phyloP scores from a whole-genome alignment of 495 filamentous ascomycete species.

The Parmelia sp. region DNA sequence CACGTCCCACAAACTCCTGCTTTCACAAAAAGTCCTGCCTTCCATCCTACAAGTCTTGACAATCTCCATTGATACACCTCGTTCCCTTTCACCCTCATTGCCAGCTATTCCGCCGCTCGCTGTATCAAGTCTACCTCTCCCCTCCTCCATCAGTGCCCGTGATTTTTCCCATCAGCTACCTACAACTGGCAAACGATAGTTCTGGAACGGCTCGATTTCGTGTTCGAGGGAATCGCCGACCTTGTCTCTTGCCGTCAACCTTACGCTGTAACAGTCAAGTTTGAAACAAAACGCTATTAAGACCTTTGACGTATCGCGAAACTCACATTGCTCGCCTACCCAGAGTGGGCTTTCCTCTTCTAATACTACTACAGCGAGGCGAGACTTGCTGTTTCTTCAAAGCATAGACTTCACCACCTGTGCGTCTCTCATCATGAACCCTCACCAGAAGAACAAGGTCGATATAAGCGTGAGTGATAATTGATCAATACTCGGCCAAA shows the following conservation, averaged over 20 bases:
- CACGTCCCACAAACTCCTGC: neutral
- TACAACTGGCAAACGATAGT: neutral
- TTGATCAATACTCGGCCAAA: constrained; percentile 6
- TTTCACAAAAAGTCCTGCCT: too few relatives aligned
- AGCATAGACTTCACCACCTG: neutral
- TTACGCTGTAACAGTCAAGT: neutral
- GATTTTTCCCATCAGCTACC: neutral
- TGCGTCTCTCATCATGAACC: constrained; percentile 63
- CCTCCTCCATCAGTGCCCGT: neutral
- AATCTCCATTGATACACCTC: neutral
- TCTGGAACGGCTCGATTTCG: neutral
- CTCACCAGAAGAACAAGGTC: constrained; percentile 93
- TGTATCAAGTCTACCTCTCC: neutral
- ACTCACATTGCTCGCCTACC: neutral
- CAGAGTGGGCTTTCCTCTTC: neutral
- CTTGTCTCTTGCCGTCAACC: neutral
- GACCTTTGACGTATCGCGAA: neutral
- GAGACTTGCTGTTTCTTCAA: neutral
- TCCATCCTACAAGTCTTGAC: neutral
- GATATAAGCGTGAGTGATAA: constrained; percentile 74
- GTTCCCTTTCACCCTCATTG: neutral
- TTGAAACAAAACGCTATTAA: neutral
- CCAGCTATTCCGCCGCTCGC: neutral
- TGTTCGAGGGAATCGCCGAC: neutral
- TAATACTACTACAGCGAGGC: neutral